Base-by-base conservation (phyloP, 176 grass and related monocot species). In the Carex littledalei region DNA sequence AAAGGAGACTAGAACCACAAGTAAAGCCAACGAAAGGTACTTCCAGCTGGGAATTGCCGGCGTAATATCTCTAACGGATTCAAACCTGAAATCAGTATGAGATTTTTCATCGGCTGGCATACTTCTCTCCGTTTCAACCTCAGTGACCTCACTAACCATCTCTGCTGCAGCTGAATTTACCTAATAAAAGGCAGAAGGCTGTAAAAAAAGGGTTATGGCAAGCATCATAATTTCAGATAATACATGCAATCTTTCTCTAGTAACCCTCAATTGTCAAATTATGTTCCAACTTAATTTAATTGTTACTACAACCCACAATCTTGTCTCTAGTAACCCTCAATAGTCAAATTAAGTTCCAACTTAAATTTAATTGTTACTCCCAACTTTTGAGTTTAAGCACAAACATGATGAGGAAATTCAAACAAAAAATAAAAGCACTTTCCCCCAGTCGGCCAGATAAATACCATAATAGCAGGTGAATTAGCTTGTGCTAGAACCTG, bases 11-110 rank as follows among this genome's bases (percentile, higher is more conserved):
- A 90, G 50, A 73, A 90, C 24, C 13, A 88, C 84, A 12, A 95
- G 20, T 50, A 94, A 13, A 56, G 87, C 85, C 64, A 84, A 3
- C 4, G 66, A 83, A 49, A 90, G 31, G 68, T 81, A 93, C 70
- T 92, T 98, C 87, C 89, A 69, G 81, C 43, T 87, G 16, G 87
- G 79, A 16, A 88, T 84, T 32, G 73, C 64, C 17, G 93, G 85
- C 37, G 85, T 77, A 32, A 98, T 85, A 56, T 83, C 87, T 53
- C 88, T 86, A 57, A 91, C 83, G 4, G 85, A 50, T 66, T 87
- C 90, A 2, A 85, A 52, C 5, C 11, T 89, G 31, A 80, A 84
- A 53, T 94, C 86, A 0, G 21, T 79, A 39, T 12, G 9, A 2
- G 84, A 87, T 58, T 89, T 62, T 0, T 93, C 86, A 5, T 93